Evolutionary conservation across 257 asterid genomes (phyloP).

Genomic region (Striga asiatica): DNA sequence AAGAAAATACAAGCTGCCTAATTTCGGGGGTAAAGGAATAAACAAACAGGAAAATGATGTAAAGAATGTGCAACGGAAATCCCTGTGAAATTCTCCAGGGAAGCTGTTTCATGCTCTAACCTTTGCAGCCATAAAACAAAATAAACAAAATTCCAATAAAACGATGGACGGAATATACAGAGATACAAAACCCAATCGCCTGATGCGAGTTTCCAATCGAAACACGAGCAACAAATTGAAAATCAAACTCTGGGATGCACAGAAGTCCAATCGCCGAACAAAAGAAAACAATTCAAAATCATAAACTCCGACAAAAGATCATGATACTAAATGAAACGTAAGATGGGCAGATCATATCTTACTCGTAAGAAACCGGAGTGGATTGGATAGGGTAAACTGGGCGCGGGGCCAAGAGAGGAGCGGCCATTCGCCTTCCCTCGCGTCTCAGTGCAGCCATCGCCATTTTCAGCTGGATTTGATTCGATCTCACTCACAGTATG

Average conservation of each 20-base stretch:
- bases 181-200: background rate
- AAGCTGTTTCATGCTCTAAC: background rate
- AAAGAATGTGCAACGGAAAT: too few relatives aligned
- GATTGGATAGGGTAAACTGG: conserved; percentile 49
- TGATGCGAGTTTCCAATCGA: background rate
- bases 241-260: background rate
- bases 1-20: too few relatives aligned
- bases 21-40: too few relatives aligned
- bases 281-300: background rate
- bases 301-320: background rate
- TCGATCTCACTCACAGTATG: too few relatives aligned
- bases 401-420: conserved; percentile 50
- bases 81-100: too few relatives aligned
- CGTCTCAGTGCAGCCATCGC: conserved; percentile 91
- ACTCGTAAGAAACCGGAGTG: conserved; percentile 51
- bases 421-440: conserved; percentile 83
- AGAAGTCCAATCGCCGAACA: background rate
- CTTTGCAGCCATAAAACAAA: background rate
- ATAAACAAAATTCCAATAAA: background rate
- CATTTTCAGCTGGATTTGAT: conserved; percentile 27
- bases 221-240: background rate
- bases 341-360: conserved; percentile 12
- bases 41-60: too few relatives aligned
- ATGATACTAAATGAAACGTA: background rate
- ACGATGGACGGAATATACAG: too few relatives aligned